Conservation (phyloP, 2,329 filamentous ascomycete species). For the Aspergillus sp. region DNA sequence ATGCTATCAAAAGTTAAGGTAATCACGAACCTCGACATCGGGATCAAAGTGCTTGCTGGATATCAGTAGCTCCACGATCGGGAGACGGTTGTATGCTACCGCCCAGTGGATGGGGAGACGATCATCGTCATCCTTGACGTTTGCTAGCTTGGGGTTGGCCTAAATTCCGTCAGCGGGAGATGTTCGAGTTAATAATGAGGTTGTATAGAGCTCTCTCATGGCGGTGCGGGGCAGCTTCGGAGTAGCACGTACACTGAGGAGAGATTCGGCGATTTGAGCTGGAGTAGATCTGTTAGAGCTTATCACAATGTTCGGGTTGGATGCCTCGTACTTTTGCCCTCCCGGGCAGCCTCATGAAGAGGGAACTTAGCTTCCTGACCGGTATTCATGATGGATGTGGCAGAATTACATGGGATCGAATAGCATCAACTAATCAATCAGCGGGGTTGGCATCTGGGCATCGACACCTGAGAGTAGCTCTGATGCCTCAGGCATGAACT, state of each 20-base stretch:
- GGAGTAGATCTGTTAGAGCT: constrained; percentile 26
- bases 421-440: constrained; percentile 5
- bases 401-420: neutral
- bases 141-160: constrained; percentile 78
- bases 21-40: constrained; percentile 67
- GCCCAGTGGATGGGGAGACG: constrained; percentile 95
- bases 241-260: constrained; percentile 61
- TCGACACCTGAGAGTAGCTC: constrained; percentile 4
- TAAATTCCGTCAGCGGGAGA: constrained; percentile 34
- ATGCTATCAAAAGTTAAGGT: too few species aligned
- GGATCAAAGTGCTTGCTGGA: constrained; percentile 75
- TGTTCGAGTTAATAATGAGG: neutral
- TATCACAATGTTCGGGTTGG: neutral
- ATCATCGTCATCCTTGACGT: constrained; percentile 77
- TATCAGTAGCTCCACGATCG: constrained; percentile 73
- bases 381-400: constrained; percentile 38
- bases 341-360: constrained; percentile 82
- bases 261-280: constrained; percentile 73
- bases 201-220: neutral
- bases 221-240: constrained; percentile 30
- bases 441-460: neutral
- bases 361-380: constrained; percentile 67
- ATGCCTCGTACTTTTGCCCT: constrained; percentile 70
- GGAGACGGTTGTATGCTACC: constrained; percentile 74
- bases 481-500: constrained; percentile 15